Conservation (phyloP, 371 early-diverging fungal species). For the Batkoa obscura region DNA sequence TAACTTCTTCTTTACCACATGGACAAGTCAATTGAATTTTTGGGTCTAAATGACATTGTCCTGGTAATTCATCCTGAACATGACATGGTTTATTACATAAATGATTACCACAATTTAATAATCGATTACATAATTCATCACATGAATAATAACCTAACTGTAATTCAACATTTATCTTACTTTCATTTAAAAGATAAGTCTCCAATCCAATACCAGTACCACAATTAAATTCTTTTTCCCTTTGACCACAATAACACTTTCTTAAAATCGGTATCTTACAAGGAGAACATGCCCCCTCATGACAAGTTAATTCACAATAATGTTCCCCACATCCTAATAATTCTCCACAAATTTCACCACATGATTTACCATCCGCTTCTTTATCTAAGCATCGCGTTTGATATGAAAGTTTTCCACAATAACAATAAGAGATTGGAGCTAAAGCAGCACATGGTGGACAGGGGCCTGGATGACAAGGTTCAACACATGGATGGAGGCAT, state of each 20-base stretch:
- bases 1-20: slow-evolving; percentile 41
- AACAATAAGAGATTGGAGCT: slow-evolving; percentile 54
- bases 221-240: slow-evolving; percentile 29
- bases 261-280: slow-evolving; percentile 33
- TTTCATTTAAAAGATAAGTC: too few relatives aligned
- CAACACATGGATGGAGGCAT: slow-evolving; percentile 17
- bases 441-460: slow-evolving; percentile 74
- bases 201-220: slow-evolving; percentile 32
- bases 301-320: slow-evolving; percentile 37
- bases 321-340: slow-evolving; percentile 53
- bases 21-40: slow-evolving; percentile 42
- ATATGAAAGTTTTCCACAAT: slow-evolving; percentile 50
- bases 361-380: slow-evolving; percentile 35
- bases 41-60: slow-evolving; percentile 54
- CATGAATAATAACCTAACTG: slow-evolving; percentile 39
- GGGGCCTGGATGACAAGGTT: slow-evolving; percentile 85
- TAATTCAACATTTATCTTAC: slow-evolving; percentile 9
- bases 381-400: slow-evolving; percentile 50
- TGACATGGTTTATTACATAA: slow-evolving; percentile 56
- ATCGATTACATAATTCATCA: slow-evolving; percentile 30
- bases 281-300: slow-evolving; percentile 43
- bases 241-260: slow-evolving; percentile 49
- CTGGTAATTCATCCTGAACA: slow-evolving; percentile 21
- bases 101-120: slow-evolving; percentile 47
- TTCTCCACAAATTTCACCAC: slow-evolving; percentile 42